Conservation (phyloP, 139 green algal species). For the Tetradesmus lagerheimii region DNA sequence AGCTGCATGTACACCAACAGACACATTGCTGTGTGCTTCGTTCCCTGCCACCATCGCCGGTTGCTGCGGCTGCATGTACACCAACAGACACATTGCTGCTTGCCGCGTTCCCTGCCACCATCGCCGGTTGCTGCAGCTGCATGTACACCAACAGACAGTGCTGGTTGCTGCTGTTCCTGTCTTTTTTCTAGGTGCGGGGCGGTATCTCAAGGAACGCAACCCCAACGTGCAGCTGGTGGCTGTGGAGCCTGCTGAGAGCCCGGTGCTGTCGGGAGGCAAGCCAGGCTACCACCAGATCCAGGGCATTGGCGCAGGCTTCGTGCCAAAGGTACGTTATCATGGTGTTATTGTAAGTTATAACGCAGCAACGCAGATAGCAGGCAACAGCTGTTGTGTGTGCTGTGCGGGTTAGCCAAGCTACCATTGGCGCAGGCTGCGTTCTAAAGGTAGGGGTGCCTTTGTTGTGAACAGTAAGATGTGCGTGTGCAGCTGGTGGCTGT, state of each 20-base stretch:
- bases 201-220: conserved; percentile 93
- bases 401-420: no score
- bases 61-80: no score
- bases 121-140: no score
- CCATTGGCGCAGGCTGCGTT: conserved; percentile 79
- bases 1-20: neutral
- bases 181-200: conserved; percentile 65
- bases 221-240: conserved; percentile 88
- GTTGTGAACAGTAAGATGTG: conserved; percentile 91
- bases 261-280: conserved; percentile 80
- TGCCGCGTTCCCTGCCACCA: no score
- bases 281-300: conserved; percentile 97
- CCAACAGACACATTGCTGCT: neutral
- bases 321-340: conserved; percentile 53
- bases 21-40: neutral
- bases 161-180: neutral
- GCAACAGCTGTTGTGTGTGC: no score
- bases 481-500: conserved; percentile 91
- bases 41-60: no score
- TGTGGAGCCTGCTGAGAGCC: conserved; percentile 94
- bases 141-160: neutral
- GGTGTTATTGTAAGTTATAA: neutral
- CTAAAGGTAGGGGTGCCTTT: no score
- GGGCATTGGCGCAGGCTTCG: conserved; percentile 91
- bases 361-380: conserved; percentile 68